Evolutionary conservation across 371 early-diverging fungal species (phyloP).

Genomic region (Globomyces sp.): DNA sequence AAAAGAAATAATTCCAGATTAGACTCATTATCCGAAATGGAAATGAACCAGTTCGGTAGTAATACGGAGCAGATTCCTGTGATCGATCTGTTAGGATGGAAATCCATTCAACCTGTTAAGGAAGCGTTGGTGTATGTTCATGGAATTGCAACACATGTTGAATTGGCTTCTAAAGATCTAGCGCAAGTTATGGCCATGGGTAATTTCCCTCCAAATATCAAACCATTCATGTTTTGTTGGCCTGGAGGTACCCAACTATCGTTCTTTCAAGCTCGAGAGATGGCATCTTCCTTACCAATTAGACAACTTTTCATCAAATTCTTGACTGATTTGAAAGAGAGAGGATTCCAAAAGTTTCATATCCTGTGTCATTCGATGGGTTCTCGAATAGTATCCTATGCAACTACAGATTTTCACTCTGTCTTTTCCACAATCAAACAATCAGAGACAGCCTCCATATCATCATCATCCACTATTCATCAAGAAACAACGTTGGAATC

Average conservation of each 20-base stretch:
- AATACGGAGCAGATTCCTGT: no score
- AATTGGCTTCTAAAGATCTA: slow-evolving; percentile 37
- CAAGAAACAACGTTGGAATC: no score
- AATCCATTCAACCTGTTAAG: background rate
- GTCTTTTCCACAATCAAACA: background rate
- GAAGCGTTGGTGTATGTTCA: slow-evolving; percentile 48
- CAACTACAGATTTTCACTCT: background rate
- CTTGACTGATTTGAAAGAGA: slow-evolving; percentile 32
- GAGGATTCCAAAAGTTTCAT: slow-evolving; percentile 44
- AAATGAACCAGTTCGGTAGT: no score
- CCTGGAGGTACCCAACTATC: slow-evolving; percentile 41
- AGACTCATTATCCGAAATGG: background rate
- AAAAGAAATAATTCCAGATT: no score
- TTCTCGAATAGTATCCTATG: slow-evolving; percentile 3
- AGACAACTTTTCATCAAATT: slow-evolving; percentile 36
- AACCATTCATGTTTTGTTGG: slow-evolving; percentile 51
- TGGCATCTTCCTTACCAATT: slow-evolving; percentile 32
- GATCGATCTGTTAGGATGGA: no score
- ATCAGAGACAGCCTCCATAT: background rate
- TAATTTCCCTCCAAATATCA: slow-evolving; percentile 45
- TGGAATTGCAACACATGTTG: slow-evolving; percentile 48
- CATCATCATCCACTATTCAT: slow-evolving; percentile 13
- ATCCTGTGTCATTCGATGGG: slow-evolving; percentile 34
- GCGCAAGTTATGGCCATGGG: slow-evolving; percentile 44
- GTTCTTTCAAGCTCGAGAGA: slow-evolving; percentile 35